phyloP scores from a whole-genome alignment of 140 eudicot genomes.

The Bidens hawaiensis region DNA sequence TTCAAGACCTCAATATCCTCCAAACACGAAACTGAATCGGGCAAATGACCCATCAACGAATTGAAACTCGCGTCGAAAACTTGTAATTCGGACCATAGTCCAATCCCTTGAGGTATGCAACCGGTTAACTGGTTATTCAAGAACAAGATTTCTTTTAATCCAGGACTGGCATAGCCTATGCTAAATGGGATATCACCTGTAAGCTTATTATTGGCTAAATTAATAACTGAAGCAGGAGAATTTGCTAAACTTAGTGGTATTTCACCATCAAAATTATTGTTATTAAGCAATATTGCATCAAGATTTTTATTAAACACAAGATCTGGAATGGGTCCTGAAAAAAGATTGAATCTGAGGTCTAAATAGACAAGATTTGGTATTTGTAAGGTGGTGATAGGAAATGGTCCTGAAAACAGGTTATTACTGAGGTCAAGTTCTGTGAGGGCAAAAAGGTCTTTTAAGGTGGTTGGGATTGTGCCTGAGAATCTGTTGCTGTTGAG shows the following conservation, averaged over 20 bases:
- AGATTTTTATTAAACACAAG: conserved; percentile 46
- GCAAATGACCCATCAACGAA: conserved; percentile 67
- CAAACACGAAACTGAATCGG: conserved; percentile 65
- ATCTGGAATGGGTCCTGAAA: conserved; percentile 60
- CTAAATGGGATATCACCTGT: conserved; percentile 56
- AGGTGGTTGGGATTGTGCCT: conserved; percentile 64
- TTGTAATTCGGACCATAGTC: conserved; percentile 58
- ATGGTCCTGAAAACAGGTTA: conserved; percentile 71
- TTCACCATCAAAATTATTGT: conserved; percentile 47
- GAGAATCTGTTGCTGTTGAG: conserved; percentile 70
- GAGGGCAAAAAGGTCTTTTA: conserved; percentile 49
- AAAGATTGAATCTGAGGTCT: conserved; percentile 68
- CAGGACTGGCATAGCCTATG: conserved; percentile 41
- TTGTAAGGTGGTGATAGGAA: conserved; percentile 44
- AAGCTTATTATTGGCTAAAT: conserved; percentile 57
- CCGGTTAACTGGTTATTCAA: conserved; percentile 61
- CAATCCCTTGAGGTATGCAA: conserved; percentile 69
- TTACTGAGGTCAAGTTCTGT: conserved; percentile 92
- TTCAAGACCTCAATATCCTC: conserved; percentile 62
- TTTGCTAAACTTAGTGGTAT: conserved; percentile 52
- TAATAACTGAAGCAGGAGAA: conserved; percentile 73
- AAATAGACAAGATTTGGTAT: conserved; percentile 66
- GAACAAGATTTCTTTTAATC: conserved; percentile 55
- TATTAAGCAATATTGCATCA: conserved; percentile 68
- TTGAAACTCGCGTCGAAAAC: conserved; percentile 63